Evolutionary conservation across 306 rosid genomes (phyloP).

Genomic region (Betula pendula): DNA sequence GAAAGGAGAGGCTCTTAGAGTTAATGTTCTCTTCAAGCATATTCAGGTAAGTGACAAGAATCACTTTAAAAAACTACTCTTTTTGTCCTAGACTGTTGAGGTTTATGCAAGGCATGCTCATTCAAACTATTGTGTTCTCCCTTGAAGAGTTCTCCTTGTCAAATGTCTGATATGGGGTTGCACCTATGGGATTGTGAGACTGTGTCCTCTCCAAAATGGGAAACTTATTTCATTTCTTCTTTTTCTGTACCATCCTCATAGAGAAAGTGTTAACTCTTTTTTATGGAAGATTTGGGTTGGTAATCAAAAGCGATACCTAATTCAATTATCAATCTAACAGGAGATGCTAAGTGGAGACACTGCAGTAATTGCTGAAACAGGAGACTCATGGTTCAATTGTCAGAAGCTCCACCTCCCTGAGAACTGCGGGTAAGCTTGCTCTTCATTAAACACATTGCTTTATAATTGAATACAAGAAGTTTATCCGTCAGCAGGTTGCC

Average conservation of each 20-base stretch:
- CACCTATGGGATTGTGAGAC: not conserved
- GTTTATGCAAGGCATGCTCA: not conserved
- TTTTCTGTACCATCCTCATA: not conserved
- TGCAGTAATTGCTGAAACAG: slow-evolving; percentile 83
- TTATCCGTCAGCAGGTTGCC: not conserved
- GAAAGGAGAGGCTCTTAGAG: slow-evolving; percentile 65
- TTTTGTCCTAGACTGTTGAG: not conserved
- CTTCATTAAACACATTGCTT: not conserved
- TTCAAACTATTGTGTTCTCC: not conserved
- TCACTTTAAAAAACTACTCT: not conserved
- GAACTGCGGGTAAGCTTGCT: slow-evolving; percentile 61
- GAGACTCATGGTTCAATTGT: slow-evolving; percentile 95
- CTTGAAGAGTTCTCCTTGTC: not conserved
- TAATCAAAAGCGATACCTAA: not conserved
- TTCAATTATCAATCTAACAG: slow-evolving; percentile 36
- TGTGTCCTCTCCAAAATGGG: not conserved
- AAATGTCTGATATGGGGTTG: not conserved
- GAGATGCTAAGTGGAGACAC: slow-evolving; percentile 54
- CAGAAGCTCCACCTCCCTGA: slow-evolving; percentile 81
- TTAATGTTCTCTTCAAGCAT: slow-evolving; percentile 81
- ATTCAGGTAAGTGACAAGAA: slow-evolving; percentile 45
- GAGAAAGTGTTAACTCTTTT: not conserved
- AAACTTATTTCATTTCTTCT: not conserved
- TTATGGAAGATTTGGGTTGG: not conserved
- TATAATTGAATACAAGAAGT: not conserved